Base-by-base conservation (phyloP, 1,139 yeast species). In the Pichia kudriavzevii region DNA sequence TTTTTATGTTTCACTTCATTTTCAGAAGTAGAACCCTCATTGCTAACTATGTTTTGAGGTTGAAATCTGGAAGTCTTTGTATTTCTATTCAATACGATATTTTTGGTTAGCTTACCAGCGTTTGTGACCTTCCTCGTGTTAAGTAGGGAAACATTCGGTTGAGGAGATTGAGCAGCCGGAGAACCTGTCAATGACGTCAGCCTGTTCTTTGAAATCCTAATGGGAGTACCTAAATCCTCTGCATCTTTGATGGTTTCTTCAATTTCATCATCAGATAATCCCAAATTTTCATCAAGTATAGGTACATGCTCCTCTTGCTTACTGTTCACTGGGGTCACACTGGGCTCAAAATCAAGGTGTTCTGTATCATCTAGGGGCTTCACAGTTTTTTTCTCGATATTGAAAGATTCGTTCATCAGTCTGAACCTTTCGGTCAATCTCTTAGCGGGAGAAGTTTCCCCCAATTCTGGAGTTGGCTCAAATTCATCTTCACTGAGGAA, bases 401-500 rank as follows among this genome's bases (percentile, higher is more conserved):
- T 32, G 18, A 20, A 24, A 15, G 28, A 17, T 5, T 31, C 39
- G 27, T 41, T 41, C 17, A 42, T 14, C 18, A 38, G 35, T 22
- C 40, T 39, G 39, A 28, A 39, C 27, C 47, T 29, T 34, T 41
- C 30, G 17, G 46, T 39, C 7, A 42, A 32, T 32, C 47, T 37
- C 28, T 39, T 46, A 25, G 38, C 41, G 11, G 52, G 50, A 3
- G 50, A 41, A 1, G 46, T 40, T 10, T 40, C 33, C 31, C 32
- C 12, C 7, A 18, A 22, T 10, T 16, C 22, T 9, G 49, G 53
- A 4, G 53, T 45, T n/a, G n/a, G n/a, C 30, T 47, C 46, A 22
- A 44, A 50, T 25, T 52, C 58, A 26, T 53, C 53, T 34, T 54
- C 57, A 17, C 72, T 77, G 26, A 68, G 67, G 47, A 83, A 84